Evolutionary conservation across 306 rosid species (phyloP).

Genomic region (Fragaria iinumae): DNA sequence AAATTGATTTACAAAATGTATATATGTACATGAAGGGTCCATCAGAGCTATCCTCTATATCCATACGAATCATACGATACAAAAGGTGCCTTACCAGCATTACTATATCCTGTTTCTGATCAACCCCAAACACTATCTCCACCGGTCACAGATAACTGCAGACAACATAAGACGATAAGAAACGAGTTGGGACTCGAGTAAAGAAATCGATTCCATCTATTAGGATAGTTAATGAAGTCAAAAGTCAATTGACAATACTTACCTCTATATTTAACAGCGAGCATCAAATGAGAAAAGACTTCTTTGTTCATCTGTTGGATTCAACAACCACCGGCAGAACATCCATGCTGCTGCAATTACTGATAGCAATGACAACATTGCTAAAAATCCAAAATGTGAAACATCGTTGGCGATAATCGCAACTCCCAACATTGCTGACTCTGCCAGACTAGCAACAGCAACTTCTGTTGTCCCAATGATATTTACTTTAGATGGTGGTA

Average conservation of each 20-base stretch:
- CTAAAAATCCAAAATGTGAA: constrained; percentile 72
- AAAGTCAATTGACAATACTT: constrained; percentile 28
- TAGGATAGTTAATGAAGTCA: not conserved
- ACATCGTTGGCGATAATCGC: constrained; percentile 84
- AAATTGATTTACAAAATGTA: constrained; percentile 26
- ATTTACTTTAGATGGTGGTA: constrained; percentile 92
- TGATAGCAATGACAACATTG: constrained; percentile 74
- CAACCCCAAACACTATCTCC: constrained; percentile 14
- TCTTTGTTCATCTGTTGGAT: constrained; percentile 81
- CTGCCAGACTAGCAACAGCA: constrained; percentile 93
- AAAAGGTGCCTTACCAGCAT: constrained; percentile 13
- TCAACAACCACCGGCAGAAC: constrained; percentile 85
- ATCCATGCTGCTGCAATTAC: constrained; percentile 82
- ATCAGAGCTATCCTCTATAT: constrained; percentile 12
- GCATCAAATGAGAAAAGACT: constrained; percentile 67
- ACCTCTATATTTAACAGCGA: constrained; percentile 43
- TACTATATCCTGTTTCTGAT: constrained; percentile 8
- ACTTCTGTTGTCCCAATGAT: constrained; percentile 92
- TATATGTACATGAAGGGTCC: constrained; percentile 25
- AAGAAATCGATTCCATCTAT: not conserved
- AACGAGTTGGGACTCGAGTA: not conserved
- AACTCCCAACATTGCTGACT: constrained; percentile 79
- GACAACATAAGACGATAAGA: not conserved
- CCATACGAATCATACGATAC: constrained; percentile 16
- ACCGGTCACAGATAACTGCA: constrained; percentile 25